Conservation (phyloP, 352 stramenopile species). For the Stephanocyclus meneghinianus region DNA sequence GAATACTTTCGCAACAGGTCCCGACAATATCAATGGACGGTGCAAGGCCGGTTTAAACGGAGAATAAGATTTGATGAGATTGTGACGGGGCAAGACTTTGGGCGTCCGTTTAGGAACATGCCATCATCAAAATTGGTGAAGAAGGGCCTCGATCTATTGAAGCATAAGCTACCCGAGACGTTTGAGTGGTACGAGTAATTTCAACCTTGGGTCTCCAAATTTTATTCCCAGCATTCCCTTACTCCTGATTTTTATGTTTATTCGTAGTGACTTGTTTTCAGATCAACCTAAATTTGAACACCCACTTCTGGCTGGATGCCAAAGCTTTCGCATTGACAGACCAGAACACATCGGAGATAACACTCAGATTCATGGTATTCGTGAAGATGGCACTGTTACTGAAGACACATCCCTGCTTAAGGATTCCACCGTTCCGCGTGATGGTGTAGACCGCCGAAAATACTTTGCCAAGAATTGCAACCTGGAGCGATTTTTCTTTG, state of each 20-base stretch:
- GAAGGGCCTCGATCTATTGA: constrained; percentile 45
- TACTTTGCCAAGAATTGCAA: constrained; percentile 54
- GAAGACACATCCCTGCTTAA: constrained; percentile 47
- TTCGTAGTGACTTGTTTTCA: constrained; percentile 35
- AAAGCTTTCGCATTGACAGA: constrained; percentile 50
- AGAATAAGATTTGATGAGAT: constrained; percentile 53
- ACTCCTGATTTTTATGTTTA: neutral
- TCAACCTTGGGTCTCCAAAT: neutral
- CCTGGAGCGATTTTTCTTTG: constrained; percentile 49
- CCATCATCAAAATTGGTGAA: constrained; percentile 42
- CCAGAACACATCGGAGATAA: constrained; percentile 25
- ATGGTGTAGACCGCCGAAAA: constrained; percentile 43
- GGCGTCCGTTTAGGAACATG: constrained; percentile 47
- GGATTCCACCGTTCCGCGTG: constrained; percentile 22
- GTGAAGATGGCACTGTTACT: constrained; percentile 32
- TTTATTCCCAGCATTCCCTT: neutral
- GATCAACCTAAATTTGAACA: constrained; percentile 50
- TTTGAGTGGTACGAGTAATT: constrained; percentile 33
- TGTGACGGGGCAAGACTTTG: constrained; percentile 55
- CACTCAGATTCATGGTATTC: constrained; percentile 25
- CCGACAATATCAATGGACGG: constrained; percentile 43
- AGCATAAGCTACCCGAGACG: constrained; percentile 36
- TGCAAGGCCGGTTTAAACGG: constrained; percentile 60
- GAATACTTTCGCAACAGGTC: constrained; percentile 55
- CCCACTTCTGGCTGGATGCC: constrained; percentile 52